Base-by-base conservation (phyloP, 306 rosid species). In the Vigna hirtella region DNA sequence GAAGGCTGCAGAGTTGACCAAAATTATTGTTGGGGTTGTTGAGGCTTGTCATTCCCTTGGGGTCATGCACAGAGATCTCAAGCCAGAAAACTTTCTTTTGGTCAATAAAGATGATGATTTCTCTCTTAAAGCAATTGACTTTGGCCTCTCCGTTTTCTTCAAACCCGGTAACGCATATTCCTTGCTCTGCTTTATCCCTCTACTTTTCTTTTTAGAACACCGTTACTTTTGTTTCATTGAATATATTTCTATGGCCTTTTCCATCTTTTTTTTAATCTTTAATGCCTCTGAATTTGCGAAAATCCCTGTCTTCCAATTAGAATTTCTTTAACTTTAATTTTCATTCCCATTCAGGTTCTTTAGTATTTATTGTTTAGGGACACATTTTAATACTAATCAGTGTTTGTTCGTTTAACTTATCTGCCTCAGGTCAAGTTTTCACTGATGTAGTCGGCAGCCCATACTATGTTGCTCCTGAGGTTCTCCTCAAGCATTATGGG, bases 381-480 rank as follows among this genome's bases (percentile, higher is more conserved):
- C 70, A 24, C 57, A 59, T 34, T 62, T 52, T 38, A 67, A 56
- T 70, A 28, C 67, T 77, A 65, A 45, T 43, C 57, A 34, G 11
- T 57, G 30, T 71, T 61, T 83, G 52, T 69, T 45, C 16, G 12
- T 80, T 61, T 36, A 56, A 73, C 68, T 43, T 62, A 66, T 18
- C 62, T 82, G 57, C 68, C 66, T 72, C 91, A 93, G 98, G 89
- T 76, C 97, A 93, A 86, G 78, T 91, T 76, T 93, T 93, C 92
- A 87, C 98, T 30, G 98, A 93, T 70, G 98, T 93, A 70, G 98
- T 93, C 72, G 98, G 98, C 83, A 93, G 98, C 79, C 98, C 98
- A 2, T 93, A 93, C 82, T 93, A 93, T 82, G 98, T 93, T 71
- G 98, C 98, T 85, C 98, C 98, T 15, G 98, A 93, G 88, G 98